Conservation (phyloP, 352 stramenopile species). For the Thalassiosira ordinaria region DNA sequence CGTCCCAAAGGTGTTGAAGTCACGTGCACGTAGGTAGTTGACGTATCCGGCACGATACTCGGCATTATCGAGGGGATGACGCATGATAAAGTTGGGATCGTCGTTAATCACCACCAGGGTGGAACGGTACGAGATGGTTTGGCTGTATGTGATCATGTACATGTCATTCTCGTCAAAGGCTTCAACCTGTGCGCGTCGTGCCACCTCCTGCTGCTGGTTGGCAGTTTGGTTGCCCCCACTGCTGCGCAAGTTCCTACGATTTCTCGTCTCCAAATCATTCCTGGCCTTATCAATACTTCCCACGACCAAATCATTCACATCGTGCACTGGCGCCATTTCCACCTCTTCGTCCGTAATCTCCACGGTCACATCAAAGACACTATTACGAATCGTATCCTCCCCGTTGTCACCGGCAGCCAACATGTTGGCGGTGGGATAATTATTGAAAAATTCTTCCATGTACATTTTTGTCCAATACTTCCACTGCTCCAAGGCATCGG, state of each 20-base stretch:
- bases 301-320: constrained; percentile 46
- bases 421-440: constrained; percentile 38
- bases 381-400: constrained; percentile 36
- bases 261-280: neutral
- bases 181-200: constrained; percentile 7
- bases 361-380: constrained; percentile 51
- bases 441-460: constrained; percentile 64
- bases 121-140: constrained; percentile 48
- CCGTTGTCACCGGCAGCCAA: constrained; percentile 11
- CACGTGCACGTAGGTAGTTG: constrained; percentile 45
- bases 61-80: constrained; percentile 53
- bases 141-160: constrained; percentile 60
- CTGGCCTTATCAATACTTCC: constrained; percentile 10
- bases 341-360: constrained; percentile 20
- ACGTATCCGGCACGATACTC: constrained; percentile 67
- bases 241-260: constrained; percentile 22
- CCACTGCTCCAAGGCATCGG: constrained; percentile 31
- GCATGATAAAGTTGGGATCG: constrained; percentile 46
- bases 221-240: neutral
- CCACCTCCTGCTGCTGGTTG: neutral
- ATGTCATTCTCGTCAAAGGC: constrained; percentile 26
- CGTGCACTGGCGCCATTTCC: constrained; percentile 39
- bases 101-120: constrained; percentile 52
- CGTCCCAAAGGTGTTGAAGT: constrained; percentile 43
- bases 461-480: constrained; percentile 42